Conservation (phyloP, 139 green algal species). For the Ettlia oleoabundans region DNA sequence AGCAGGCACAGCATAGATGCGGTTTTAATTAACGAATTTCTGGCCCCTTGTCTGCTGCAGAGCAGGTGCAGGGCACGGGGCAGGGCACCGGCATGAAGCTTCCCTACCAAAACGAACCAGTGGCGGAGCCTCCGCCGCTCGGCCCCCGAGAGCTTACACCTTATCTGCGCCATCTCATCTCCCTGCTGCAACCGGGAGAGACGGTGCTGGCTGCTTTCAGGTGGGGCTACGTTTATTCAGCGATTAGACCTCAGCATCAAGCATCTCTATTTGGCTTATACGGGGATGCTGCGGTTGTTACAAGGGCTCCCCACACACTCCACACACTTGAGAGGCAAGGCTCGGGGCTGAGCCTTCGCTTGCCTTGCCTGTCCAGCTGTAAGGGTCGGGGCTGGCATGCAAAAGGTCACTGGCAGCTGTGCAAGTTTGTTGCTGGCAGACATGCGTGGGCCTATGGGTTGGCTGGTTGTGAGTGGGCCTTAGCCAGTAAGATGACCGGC, state of each 20-base stretch:
- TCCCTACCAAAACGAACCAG: constrained; percentile 28
- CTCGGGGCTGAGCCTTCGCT: no score
- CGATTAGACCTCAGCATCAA: background rate
- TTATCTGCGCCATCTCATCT: constrained; percentile 11
- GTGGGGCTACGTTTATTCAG: background rate
- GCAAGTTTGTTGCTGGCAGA: no score
- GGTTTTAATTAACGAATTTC: no score
- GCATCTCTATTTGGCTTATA: background rate
- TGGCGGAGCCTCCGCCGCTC: constrained; percentile 31
- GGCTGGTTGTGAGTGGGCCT: no score
- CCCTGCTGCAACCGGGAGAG: constrained; percentile 57
- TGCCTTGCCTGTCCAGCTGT: no score
- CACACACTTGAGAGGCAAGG: no score
- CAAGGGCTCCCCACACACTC: no score
- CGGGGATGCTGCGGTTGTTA: background rate
- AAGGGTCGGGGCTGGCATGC: no score
- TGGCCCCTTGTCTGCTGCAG: background rate
- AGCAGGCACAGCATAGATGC: no score
- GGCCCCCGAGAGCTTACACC: background rate
- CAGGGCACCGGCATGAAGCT: background rate
- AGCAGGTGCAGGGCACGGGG: constrained; percentile 8
- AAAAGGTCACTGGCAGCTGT: no score
- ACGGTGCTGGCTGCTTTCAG: constrained; percentile 51
- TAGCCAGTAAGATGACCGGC: no score
- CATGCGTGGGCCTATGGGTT: no score